Percentiles rank a stretch among this genome's conserved stretches.
Evolutionary conservation across 192 early-diverging fungal genomes (phyloP).

Genomic region (Gorgonomyces haynaldii): DNA sequence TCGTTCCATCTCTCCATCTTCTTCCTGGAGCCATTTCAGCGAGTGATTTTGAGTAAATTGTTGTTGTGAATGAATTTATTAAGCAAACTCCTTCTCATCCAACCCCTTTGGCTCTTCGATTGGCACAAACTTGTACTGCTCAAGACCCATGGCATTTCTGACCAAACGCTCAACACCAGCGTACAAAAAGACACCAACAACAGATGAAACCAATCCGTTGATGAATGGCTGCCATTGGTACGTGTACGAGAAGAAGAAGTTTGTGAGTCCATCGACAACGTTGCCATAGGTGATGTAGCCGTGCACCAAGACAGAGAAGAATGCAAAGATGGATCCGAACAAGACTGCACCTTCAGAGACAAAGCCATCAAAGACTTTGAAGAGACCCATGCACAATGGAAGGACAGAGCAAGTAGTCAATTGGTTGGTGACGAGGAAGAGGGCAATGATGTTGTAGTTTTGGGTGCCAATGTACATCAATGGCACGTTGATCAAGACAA

Average conservation of each 20-base stretch:
- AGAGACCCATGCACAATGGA: constrained; percentile 27
- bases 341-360: constrained; percentile 16
- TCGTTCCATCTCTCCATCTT: too few relatives aligned
- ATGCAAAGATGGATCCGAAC: constrained; percentile 21
- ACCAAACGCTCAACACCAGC: constrained; percentile 19
- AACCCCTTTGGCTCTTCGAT: too few relatives aligned
- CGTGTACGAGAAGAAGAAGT: constrained; percentile 16
- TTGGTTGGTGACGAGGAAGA: constrained; percentile 31
- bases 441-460: constrained; percentile 15
- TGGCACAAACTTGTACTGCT: too few relatives aligned
- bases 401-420: constrained; percentile 14
- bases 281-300: constrained; percentile 9
- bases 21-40: too few relatives aligned
- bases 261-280: constrained; percentile 12
- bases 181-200: constrained; percentile 17
- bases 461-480: constrained; percentile 16
- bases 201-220: constrained; percentile 14
- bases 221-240: constrained; percentile 26
- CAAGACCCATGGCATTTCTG: too few relatives aligned
- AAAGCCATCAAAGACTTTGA: constrained; percentile 14
- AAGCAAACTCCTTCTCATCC: too few relatives aligned
- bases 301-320: constrained; percentile 17
- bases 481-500: constrained; percentile 29
- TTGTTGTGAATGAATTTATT: too few relatives aligned
- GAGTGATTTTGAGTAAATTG: too few relatives aligned